Percentiles rank a stretch among this genome's conserved stretches.
Conservation (phyloP, 768 basidiomycete genomes). For the Lentinula sp. region DNA sequence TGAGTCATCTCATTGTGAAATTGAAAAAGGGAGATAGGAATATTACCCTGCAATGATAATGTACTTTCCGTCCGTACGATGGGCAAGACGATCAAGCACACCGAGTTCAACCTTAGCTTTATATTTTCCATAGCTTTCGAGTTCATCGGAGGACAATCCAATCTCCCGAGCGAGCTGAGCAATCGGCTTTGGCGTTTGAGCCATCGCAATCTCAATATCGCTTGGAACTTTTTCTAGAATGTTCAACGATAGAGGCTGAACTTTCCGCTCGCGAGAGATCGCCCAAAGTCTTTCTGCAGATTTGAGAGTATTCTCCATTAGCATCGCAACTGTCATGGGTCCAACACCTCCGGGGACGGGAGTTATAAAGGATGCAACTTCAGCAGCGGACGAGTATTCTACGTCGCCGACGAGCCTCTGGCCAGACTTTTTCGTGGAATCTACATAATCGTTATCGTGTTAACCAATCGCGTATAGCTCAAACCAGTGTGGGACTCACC, state of each 20-base stretch:
- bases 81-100: constrained; percentile 76
- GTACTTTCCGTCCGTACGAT: constrained; percentile 92
- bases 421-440: constrained; percentile 89
- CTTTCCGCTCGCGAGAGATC: constrained; percentile 53
- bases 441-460: constrained; percentile 27
- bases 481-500: constrained; percentile 36
- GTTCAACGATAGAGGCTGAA: constrained; percentile 76
- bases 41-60: constrained; percentile 87
- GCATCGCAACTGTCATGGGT: constrained; percentile 98
- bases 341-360: constrained; percentile 99
- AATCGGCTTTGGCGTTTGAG: constrained; percentile 89
- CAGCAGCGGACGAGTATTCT: constrained; percentile 70
- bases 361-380: constrained; percentile 85
- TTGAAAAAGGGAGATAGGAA: neutral
- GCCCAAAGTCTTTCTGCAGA: constrained; percentile 83
- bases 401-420: constrained; percentile 96
- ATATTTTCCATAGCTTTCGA: constrained; percentile 92
- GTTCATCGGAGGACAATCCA: constrained; percentile 77
- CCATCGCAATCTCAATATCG: constrained; percentile 94
- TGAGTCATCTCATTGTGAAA: constrained; percentile 7
- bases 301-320: constrained; percentile 90
- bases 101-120: constrained; percentile 96
- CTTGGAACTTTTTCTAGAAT: constrained; percentile 85
- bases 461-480: neutral
- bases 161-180: constrained; percentile 82